Percentiles rank a stretch among this genome's conserved stretches.
These are phyloP conservation scores for Aegilops longissima DNA, from an alignment of 176 grass and related monocot genomes.

Conservation along the genomic window DNA sequence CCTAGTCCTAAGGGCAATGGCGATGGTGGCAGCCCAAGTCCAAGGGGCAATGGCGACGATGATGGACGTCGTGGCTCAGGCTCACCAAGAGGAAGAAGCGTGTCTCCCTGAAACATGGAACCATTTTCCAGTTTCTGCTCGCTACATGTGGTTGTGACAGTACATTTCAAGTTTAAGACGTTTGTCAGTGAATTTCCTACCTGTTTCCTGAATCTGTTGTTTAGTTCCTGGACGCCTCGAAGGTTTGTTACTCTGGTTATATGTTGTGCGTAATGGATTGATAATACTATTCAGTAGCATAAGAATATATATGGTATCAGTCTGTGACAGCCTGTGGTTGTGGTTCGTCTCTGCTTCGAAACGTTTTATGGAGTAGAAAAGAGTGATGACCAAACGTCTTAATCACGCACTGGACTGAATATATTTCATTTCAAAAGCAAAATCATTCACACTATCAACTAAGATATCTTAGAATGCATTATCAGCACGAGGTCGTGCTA, in stretches of 20 bases:
- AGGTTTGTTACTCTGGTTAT: neutral
- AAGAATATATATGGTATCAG: neutral
- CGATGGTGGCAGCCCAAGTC: slow-evolving; percentile 31
- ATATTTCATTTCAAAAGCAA: too few relatives aligned
- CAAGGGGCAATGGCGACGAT: neutral
- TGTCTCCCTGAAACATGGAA: slow-evolving; percentile 21
- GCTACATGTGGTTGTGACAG: neutral
- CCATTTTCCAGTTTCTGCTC: neutral
- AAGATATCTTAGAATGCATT: too few relatives aligned
- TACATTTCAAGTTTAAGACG: slow-evolving; percentile 12
- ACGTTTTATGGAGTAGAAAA: too few relatives aligned
- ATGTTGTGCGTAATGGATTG: neutral
- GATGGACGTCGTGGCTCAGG: neutral
- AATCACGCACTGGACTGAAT: too few relatives aligned
- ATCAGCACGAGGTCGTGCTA: too few relatives aligned
- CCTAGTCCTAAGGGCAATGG: neutral
- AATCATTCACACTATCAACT: too few relatives aligned
- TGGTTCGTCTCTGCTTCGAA: too few relatives aligned
- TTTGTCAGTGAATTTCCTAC: neutral
- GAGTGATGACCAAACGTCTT: too few relatives aligned
- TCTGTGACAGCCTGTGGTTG: neutral
- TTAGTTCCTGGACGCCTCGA: neutral
- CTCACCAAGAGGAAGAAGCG: slow-evolving; percentile 29
- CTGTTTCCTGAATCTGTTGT: neutral
- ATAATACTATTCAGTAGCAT: neutral